Conservation (phyloP, 83 land plant genomes). For the Diphasiastrum complanatum region DNA sequence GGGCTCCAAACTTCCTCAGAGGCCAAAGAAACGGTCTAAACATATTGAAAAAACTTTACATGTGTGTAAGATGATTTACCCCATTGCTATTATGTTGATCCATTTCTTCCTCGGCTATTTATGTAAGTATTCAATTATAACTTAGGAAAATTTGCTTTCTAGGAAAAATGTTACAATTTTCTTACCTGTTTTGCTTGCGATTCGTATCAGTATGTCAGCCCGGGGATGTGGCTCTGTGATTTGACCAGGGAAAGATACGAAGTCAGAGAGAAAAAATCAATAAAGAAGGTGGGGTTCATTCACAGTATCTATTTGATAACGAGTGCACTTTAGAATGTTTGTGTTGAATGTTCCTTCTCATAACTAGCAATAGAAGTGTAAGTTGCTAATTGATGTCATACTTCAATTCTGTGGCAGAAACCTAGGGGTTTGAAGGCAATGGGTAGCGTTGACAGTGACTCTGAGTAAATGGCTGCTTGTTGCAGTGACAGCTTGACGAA, state of each 20-base stretch:
- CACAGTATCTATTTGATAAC: not conserved
- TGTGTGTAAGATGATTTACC: not conserved
- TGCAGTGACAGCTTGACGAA: no score
- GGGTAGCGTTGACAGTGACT: constrained; percentile 15
- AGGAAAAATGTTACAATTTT: no score
- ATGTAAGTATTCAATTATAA: not conserved
- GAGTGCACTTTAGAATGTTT: not conserved
- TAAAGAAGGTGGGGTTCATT: constrained; percentile 17
- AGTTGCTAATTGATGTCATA: no score
- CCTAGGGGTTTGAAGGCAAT: no score
- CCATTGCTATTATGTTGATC: not conserved
- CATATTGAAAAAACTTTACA: constrained; percentile 12
- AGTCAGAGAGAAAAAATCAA: constrained; percentile 17
- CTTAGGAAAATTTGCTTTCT: constrained; percentile 1
- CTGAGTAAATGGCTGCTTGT: no score
- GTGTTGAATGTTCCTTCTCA: not conserved
- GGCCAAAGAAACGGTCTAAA: constrained; percentile 8
- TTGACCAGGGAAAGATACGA: no score
- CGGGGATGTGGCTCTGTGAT: no score
- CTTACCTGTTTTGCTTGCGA: no score
- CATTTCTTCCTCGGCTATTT: not conserved
- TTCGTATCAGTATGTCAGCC: no score
- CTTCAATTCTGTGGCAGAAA: constrained; percentile 1
- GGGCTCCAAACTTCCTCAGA: constrained; percentile 15
- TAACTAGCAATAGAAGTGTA: no score